These are phyloP conservation scores for Phialemoniopsis sp. DNA, from an alignment of 2,329 filamentous ascomycete genomes.

Conservation along the genomic window DNA sequence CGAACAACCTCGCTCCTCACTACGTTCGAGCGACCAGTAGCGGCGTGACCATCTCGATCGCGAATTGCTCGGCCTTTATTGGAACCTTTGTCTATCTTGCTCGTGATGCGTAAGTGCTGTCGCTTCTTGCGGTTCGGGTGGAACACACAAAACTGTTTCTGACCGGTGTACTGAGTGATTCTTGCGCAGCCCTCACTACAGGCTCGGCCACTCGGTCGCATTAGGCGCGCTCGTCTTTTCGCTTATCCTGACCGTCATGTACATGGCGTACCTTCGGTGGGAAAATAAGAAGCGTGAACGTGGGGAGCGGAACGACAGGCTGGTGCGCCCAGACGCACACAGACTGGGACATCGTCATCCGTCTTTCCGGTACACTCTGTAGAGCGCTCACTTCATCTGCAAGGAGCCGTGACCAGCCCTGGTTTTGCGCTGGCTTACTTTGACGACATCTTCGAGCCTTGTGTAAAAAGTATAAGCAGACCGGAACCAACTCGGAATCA, in stretches of 20 bases:
- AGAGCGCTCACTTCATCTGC: too few species aligned
- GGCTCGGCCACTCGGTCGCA: slow-evolving; percentile 33
- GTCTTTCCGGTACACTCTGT: slow-evolving; percentile 30
- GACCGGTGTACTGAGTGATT: too few species aligned
- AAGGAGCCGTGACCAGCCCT: too few species aligned
- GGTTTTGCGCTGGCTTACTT: too few species aligned
- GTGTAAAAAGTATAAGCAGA: too few species aligned
- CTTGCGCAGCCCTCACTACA: slow-evolving; percentile 25
- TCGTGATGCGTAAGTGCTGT: slow-evolving; percentile 27
- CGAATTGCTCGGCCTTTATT: slow-evolving; percentile 36
- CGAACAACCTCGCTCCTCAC: slow-evolving; percentile 37
- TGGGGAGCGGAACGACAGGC: slow-evolving; percentile 29
- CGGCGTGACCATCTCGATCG: slow-evolving; percentile 32
- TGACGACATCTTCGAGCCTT: too few species aligned
- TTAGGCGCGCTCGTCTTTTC: slow-evolving; percentile 29
- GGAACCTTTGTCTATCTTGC: slow-evolving; percentile 38
- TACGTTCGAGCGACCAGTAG: slow-evolving; percentile 35
- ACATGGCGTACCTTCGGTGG: slow-evolving; percentile 31
- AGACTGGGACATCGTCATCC: slow-evolving; percentile 34
- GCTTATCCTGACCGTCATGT: slow-evolving; percentile 18
- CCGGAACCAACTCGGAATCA: too few species aligned
- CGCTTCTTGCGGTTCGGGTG: neutral
- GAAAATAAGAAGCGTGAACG: slow-evolving; percentile 32
- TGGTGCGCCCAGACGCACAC: slow-evolving; percentile 21
- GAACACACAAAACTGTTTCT: too few species aligned